These are phyloP conservation scores for Vanrija sp. DNA, from an alignment of 1,284 basidiomycete species.

Conservation along the genomic window DNA sequence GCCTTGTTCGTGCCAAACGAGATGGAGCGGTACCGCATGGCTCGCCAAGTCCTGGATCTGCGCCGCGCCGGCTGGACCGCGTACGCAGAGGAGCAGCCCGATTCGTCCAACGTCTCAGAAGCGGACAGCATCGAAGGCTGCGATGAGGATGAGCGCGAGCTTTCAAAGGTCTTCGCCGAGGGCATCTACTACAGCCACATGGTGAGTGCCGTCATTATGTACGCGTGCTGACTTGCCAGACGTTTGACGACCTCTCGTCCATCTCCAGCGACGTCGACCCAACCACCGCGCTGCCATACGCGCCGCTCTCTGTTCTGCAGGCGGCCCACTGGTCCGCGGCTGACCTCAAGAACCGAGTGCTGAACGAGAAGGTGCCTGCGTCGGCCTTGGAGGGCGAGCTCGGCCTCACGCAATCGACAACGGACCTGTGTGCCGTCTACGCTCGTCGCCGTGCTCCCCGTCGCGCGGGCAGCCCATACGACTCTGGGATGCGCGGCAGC, in stretches of 20 bases:
- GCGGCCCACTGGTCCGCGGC: slow-evolving; percentile 65
- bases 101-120: neutral
- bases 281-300: slow-evolving; percentile 63
- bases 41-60: slow-evolving; percentile 69
- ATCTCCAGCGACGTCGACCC: slow-evolving; percentile 71
- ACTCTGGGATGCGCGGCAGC: neutral
- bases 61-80: slow-evolving; percentile 52
- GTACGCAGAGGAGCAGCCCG: slow-evolving; percentile 8
- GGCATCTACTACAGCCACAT: slow-evolving; percentile 87
- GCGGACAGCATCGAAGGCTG: slow-evolving; percentile 28
- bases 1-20: slow-evolving; percentile 75
- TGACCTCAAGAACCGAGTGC: slow-evolving; percentile 36
- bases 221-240: slow-evolving; percentile 48
- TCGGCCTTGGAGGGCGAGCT: slow-evolving; percentile 28
- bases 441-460: slow-evolving; percentile 18
- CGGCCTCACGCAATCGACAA: slow-evolving; percentile 35
- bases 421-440: slow-evolving; percentile 23
- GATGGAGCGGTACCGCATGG: slow-evolving; percentile 73
- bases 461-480: slow-evolving; percentile 2
- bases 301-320: slow-evolving; percentile 64
- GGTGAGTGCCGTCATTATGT: slow-evolving; percentile 54
- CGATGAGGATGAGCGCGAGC: slow-evolving; percentile 45
- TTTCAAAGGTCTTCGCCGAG: slow-evolving; percentile 66
- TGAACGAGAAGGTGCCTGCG: slow-evolving; percentile 8
- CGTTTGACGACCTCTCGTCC: slow-evolving; percentile 67